Evolutionary conservation across 139 green algal genomes (phyloP).

Genomic region (Coccomyxa sp.): DNA sequence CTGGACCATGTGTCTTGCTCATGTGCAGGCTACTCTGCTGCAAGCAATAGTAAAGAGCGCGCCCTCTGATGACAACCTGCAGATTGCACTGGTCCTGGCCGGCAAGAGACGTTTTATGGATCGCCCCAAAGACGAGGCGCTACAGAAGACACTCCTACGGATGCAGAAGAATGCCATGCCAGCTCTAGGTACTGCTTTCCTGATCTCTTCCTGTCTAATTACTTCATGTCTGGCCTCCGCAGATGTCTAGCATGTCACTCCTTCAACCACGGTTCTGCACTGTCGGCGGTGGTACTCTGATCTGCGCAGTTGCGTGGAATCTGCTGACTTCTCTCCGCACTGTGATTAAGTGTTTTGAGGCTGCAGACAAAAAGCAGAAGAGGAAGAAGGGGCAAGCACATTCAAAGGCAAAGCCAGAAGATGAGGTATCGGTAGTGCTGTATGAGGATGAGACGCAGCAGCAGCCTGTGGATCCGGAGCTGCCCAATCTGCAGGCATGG

Average conservation of each 20-base stretch:
- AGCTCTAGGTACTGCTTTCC: constrained; percentile 27
- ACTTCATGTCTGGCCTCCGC: no score
- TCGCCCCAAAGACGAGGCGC: constrained; percentile 52
- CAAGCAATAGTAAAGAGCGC: constrained; percentile 41
- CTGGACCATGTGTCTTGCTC: no score
- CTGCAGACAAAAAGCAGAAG: constrained; percentile 30
- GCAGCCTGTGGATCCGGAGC: not conserved
- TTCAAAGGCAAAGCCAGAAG: constrained; percentile 24
- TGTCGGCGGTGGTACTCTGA: no score
- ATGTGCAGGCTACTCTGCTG: no score
- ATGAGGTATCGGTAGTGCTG: not conserved
- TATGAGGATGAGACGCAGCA: not conserved
- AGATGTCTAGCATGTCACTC: no score
- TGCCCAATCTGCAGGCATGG: not conserved
- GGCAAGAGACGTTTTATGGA: constrained; percentile 50
- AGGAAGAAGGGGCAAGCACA: constrained; percentile 7
- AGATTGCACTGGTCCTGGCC: constrained; percentile 41
- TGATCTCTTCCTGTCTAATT: not conserved
- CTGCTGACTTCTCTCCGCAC: not conserved
- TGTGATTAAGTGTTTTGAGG: not conserved
- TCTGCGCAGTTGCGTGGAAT: no score
- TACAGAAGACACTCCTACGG: constrained; percentile 59
- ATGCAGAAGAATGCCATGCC: constrained; percentile 47
- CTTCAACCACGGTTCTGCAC: no score
- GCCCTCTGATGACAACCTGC: constrained; percentile 34